Conservation (phyloP, 176 grass and related monocot genomes). For the Triticum timopheevii region DNA sequence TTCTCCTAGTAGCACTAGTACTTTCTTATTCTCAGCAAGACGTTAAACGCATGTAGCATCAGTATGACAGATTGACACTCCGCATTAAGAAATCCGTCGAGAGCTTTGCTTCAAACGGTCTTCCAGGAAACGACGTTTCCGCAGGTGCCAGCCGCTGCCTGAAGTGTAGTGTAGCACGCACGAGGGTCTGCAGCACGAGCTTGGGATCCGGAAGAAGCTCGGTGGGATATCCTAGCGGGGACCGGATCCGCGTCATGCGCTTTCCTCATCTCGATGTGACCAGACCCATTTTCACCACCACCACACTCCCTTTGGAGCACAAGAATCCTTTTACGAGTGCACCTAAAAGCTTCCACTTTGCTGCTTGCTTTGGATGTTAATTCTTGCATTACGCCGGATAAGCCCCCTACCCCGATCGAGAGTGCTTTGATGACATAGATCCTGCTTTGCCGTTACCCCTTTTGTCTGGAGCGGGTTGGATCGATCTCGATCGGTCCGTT, state of each 20-base stretch:
- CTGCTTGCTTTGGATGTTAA: background rate
- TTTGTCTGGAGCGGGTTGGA: background rate
- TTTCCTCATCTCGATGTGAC: background rate
- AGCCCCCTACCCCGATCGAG: background rate
- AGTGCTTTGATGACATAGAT: conserved; percentile 20
- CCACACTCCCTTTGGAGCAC: background rate
- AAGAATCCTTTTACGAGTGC: background rate
- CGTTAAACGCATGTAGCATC: background rate
- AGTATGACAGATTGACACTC: background rate
- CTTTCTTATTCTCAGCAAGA: background rate
- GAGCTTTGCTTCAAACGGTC: background rate
- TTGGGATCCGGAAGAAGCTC: background rate
- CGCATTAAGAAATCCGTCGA: background rate
- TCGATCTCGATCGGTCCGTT: background rate
- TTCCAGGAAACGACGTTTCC: conserved; percentile 4
- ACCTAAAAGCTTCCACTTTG: background rate
- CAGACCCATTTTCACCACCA: background rate
- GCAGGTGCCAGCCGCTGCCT: background rate
- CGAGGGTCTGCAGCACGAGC: background rate
- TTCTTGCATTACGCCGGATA: background rate
- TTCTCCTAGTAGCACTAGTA: background rate
- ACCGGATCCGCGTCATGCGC: conserved; percentile 39
- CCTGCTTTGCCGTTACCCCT: background rate
- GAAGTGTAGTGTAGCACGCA: no score
- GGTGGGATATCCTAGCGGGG: background rate